Percentiles rank a stretch among this genome's conserved stretches.
These are phyloP conservation scores for Colletotrichum musae DNA, from an alignment of 2,329 filamentous ascomycete species.

Conservation along the genomic window DNA sequence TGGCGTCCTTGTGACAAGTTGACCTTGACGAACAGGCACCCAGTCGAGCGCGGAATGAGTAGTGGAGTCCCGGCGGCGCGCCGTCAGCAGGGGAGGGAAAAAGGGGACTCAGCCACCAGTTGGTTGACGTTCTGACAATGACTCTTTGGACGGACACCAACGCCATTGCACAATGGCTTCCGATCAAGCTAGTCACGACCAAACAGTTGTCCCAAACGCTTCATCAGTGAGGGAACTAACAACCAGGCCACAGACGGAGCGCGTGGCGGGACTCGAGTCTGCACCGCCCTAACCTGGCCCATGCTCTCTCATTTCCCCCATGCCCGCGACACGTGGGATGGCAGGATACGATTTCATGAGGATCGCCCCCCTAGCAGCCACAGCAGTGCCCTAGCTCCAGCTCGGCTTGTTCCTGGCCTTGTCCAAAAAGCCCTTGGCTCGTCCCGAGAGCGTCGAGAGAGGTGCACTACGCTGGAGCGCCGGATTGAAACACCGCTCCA, in stretches of 20 bases:
- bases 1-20: conserved; percentile 22
- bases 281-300: conserved; percentile 33
- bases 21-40: conserved; percentile 3
- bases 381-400: conserved; percentile 26
- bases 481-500: conserved; percentile 25
- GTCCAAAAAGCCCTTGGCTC: conserved; percentile 28
- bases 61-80: background rate
- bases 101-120: conserved; percentile 32
- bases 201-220: conserved; percentile 12
- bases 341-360: conserved; percentile 38
- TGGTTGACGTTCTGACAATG: conserved; percentile 17
- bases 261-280: conserved; percentile 25
- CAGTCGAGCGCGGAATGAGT: background rate
- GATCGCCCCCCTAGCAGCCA: conserved; percentile 34
- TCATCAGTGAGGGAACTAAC: conserved; percentile 8
- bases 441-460: conserved; percentile 13
- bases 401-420: conserved; percentile 38
- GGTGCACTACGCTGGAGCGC: conserved; percentile 6
- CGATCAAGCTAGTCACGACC: conserved; percentile 21
- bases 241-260: conserved; percentile 5
- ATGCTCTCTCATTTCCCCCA: conserved; percentile 40
- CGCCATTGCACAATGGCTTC: conserved; percentile 29
- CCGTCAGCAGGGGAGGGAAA: conserved; percentile 26
- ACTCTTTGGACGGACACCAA: conserved; percentile 14
- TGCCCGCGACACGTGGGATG: conserved; percentile 37